Evolutionary conservation across 768 basidiomycete genomes (phyloP).

Genomic region (Tylopilus rubrobrunneus): DNA sequence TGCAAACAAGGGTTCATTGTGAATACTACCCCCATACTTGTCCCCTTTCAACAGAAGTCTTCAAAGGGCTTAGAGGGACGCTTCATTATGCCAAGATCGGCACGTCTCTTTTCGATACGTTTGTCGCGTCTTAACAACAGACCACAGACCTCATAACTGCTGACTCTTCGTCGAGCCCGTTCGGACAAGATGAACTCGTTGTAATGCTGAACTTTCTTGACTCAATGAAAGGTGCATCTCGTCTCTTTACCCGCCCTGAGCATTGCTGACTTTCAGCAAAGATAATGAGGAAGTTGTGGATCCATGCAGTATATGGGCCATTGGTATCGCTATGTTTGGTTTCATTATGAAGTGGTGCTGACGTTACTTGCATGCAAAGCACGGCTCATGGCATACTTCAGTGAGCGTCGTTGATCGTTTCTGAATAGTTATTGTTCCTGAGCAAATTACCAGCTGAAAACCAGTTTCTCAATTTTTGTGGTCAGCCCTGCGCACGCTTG

Average conservation of each 20-base stretch:
- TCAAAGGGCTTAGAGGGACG: slow-evolving; percentile 11
- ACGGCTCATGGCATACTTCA: slow-evolving; percentile 9
- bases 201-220: slow-evolving; percentile 13
- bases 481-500: slow-evolving; percentile 12
- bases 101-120: background rate
- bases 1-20: slow-evolving; percentile 11
- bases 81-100: slow-evolving; percentile 14
- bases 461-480: slow-evolving; percentile 11
- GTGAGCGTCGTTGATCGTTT: background rate
- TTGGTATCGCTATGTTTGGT: slow-evolving; percentile 2
- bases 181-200: slow-evolving; percentile 9
- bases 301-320: slow-evolving; percentile 6
- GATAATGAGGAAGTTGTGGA: background rate
- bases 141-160: slow-evolving; percentile 13
- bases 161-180: slow-evolving; percentile 16
- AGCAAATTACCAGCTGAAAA: slow-evolving; percentile 3
- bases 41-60: background rate
- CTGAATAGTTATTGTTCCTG: background rate
- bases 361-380: slow-evolving; percentile 1
- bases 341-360: background rate
- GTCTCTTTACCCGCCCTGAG: background rate
- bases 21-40: slow-evolving; percentile 13
- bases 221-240: slow-evolving; percentile 7
- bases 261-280: background rate
- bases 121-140: background rate